phyloP scores from a whole-genome alignment of 2,329 filamentous ascomycete species.

The Ascocoryne sarcoides region DNA sequence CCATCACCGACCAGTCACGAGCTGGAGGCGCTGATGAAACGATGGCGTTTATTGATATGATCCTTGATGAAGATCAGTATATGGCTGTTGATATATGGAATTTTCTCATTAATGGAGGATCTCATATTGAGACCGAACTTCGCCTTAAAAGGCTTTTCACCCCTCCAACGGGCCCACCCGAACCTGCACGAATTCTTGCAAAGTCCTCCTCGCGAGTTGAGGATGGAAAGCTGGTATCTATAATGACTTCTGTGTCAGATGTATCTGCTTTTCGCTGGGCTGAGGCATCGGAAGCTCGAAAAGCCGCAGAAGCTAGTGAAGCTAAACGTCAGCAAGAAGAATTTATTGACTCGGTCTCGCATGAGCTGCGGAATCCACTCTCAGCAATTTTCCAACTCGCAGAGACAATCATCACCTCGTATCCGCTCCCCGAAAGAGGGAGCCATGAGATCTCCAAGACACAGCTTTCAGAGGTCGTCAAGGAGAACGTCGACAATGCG shows the following conservation, averaged over 20 bases:
- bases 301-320: conserved; percentile 44
- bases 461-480: conserved; percentile 41
- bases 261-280: conserved; percentile 25
- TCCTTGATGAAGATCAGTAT: conserved; percentile 17
- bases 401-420: conserved; percentile 55
- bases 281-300: conserved; percentile 31
- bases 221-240: conserved; percentile 16
- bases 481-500: conserved; percentile 59
- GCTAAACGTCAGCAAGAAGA: conserved; percentile 66
- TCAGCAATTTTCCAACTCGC: conserved; percentile 69
- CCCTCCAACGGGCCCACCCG: conserved; percentile 21
- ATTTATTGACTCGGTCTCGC: conserved; percentile 68
- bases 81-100: conserved; percentile 16
- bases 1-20: conserved; percentile 15
- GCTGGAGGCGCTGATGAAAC: conserved; percentile 1
- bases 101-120: conserved; percentile 12
- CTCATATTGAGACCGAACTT: conserved; percentile 17
- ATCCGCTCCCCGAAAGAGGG: conserved; percentile 27
- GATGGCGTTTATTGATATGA: conserved; percentile 18
- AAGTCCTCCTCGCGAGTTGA: conserved; percentile 19
- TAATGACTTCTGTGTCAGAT: conserved; percentile 25
- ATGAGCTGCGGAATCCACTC: conserved; percentile 66
- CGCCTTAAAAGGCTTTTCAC: conserved; percentile 22
- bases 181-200: conserved; percentile 18
- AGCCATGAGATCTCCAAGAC: conserved; percentile 16